Conservation (phyloP, 2,329 filamentous ascomycete species). For the Dactylella cylindrospora region DNA sequence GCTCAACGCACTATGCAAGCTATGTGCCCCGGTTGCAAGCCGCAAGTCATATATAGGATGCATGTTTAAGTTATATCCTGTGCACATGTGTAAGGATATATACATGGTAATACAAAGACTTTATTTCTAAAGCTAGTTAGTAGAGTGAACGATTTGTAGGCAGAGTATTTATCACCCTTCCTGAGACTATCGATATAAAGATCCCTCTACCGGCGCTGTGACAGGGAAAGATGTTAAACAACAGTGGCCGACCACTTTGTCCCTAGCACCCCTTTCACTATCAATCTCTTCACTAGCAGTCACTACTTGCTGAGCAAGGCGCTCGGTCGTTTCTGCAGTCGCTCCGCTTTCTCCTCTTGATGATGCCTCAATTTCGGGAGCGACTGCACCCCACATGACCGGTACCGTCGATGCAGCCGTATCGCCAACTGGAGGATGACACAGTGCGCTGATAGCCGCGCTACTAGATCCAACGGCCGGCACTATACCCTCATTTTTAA, state of each 20-base stretch:
- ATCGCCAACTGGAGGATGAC: slow-evolving; percentile 8
- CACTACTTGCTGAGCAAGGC: neutral
- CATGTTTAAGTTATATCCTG: too few relatives aligned
- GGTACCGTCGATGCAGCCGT: neutral
- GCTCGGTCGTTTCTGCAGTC: neutral
- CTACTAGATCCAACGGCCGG: slow-evolving; percentile 12
- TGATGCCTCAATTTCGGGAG: slow-evolving; percentile 3
- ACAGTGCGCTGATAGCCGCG: slow-evolving; percentile 28
- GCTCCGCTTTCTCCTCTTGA: neutral
- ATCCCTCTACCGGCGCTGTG: neutral
- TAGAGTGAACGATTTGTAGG: too few relatives aligned
- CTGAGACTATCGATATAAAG: neutral
- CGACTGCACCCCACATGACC: neutral
- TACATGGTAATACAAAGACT: too few relatives aligned
- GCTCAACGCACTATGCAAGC: too few relatives aligned
- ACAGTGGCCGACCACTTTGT: slow-evolving; percentile 10
- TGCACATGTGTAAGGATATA: too few relatives aligned
- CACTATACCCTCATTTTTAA: neutral
- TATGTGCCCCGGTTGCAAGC: too few relatives aligned
- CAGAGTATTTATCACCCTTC: too few relatives aligned
- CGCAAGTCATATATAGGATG: too few relatives aligned
- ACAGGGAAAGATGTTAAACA: neutral
- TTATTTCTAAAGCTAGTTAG: too few relatives aligned
- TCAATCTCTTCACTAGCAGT: neutral
- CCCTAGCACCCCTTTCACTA: neutral